phyloP scores from a whole-genome alignment of 164 flowering plant species.

The Berberis thunbergii region DNA sequence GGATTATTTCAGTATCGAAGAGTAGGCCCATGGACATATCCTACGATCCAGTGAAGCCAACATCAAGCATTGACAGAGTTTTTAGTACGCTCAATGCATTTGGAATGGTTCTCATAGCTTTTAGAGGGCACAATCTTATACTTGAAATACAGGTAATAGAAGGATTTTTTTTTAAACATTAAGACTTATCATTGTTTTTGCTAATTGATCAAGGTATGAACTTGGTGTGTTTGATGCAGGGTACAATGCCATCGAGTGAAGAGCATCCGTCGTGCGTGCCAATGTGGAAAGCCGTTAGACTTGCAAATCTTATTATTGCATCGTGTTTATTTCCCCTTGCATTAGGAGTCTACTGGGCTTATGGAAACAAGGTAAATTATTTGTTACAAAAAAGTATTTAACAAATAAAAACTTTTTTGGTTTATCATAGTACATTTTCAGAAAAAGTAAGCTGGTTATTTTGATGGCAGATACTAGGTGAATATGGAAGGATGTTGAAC shows the following conservation, averaged over 20 bases:
- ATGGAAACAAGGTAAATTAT: constrained; percentile 44
- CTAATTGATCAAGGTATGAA: too few species aligned
- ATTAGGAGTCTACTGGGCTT: constrained; percentile 75
- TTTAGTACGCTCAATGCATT: constrained; percentile 49
- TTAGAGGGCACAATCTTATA: constrained; percentile 77
- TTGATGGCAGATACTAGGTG: constrained; percentile 46
- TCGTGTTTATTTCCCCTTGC: constrained; percentile 68
- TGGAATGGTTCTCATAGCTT: constrained; percentile 69
- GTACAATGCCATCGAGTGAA: constrained; percentile 67
- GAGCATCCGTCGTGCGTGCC: constrained; percentile 53
- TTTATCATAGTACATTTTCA: background rate
- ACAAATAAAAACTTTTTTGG: too few species aligned
- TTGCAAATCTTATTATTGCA: constrained; percentile 47
- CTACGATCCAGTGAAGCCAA: constrained; percentile 18
- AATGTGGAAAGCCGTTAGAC: constrained; percentile 76
- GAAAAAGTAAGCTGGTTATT: background rate
- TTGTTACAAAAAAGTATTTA: background rate
- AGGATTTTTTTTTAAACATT: background rate
- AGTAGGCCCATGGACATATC: constrained; percentile 28
- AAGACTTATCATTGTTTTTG: background rate
- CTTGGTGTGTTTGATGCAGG: constrained; percentile 31
- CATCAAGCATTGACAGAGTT: constrained; percentile 12
- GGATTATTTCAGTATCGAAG: constrained; percentile 38
- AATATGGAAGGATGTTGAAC: constrained; percentile 40
- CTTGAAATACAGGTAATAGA: constrained; percentile 66